Evolutionary conservation across 2,329 filamentous ascomycete genomes (phyloP), one percentile per base, ranked within the genome.

Genomic region (Diaporthe amygdali): DNA sequence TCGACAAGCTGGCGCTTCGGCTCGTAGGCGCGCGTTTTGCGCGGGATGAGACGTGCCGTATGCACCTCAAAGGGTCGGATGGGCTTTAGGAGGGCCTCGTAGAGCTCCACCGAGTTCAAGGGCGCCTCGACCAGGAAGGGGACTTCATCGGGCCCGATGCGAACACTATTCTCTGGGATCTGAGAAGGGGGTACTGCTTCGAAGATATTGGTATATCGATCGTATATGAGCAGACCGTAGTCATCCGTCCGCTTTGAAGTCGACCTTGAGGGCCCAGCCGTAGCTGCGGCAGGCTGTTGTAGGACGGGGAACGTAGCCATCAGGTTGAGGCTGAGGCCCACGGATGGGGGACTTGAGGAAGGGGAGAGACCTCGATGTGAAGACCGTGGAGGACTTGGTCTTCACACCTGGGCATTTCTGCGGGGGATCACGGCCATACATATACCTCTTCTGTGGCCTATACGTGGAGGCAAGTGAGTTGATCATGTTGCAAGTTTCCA

Each of bases 151-250:
- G 68, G 55, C 12, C 68, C 68, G 44, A 69, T 49, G 47, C 47
- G 56, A 9, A 69, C 55, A 12, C 68, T 63, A 34, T 69, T 47
- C 8, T 69, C 56, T 5, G 68, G 68, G 20, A 69, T 39, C 46
- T 37, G 39, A 3, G 34, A 41, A 4, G 68, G 68, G 8, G 20
- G 5, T 17, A 64, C 55, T 27, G 68, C 22, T 8, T 69, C 68
- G 56, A 69, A 69, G 27, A 69, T 64, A 32, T 41, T 69, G 68
- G 68, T 64, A 46, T 69, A 69, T 9, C 68, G 56, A 20, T 69
- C 68, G 46, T 69, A 69, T 39, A 69, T 69, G 46, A 69, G 68
- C 34, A 69, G 47, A 27, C 68, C 68, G 22, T 47, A 64, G 68
- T 63, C 55, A 22, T 69, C 56, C 10, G 32, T 17, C 12, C 41